These are phyloP conservation scores for Cryptococcus neoformans DNA, from an alignment of 1,284 basidiomycete species.

Conservation along the genomic window DNA sequence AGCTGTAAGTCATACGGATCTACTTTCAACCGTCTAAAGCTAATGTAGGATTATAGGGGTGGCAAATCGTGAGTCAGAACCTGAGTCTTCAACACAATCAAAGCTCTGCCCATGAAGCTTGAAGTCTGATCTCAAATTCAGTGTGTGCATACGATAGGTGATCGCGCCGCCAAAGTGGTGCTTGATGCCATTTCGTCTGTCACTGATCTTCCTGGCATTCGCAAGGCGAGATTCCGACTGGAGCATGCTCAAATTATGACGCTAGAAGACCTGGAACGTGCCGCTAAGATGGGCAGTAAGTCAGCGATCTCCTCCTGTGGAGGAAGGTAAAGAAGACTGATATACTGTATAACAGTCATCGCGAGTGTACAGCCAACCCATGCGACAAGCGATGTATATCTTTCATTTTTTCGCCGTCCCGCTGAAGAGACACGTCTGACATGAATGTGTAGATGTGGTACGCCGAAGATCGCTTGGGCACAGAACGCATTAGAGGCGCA, in stretches of 20 bases:
- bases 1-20: slow-evolving; percentile 55
- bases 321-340: no score
- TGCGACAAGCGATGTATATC: slow-evolving; percentile 57
- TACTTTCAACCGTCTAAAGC: no score
- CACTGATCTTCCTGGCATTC: slow-evolving; percentile 24
- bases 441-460: slow-evolving; percentile 68
- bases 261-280: slow-evolving; percentile 62
- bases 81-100: no score
- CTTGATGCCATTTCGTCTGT: slow-evolving; percentile 71
- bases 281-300: slow-evolving; percentile 68
- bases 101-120: slow-evolving; percentile 1
- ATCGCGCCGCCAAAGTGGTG: slow-evolving; percentile 76
- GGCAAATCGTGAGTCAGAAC: slow-evolving; percentile 47
- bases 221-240: slow-evolving; percentile 63
- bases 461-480: slow-evolving; percentile 72
- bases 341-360: slow-evolving; percentile 60
- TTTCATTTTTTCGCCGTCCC: background rate
- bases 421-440: background rate
- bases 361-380: slow-evolving; percentile 92
- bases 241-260: slow-evolving; percentile 90
- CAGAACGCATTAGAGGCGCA: slow-evolving; percentile 73
- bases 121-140: background rate
- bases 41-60: slow-evolving; percentile 30
- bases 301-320: slow-evolving; percentile 1
- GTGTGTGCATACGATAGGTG: slow-evolving; percentile 75